Conservation (phyloP, 495 filamentous ascomycete species). For the Podospora pseudocomata region DNA sequence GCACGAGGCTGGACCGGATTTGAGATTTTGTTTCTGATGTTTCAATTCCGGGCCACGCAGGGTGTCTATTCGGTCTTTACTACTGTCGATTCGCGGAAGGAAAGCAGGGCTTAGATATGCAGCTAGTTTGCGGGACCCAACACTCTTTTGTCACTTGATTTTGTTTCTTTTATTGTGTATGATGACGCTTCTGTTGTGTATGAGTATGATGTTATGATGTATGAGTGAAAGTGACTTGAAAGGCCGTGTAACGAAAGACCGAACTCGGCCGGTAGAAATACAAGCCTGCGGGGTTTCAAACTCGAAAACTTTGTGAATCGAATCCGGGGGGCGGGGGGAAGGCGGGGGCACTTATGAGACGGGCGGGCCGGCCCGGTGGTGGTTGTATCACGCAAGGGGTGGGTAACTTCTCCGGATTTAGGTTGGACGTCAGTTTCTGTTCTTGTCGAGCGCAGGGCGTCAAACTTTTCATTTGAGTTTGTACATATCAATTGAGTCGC, state of each 20-base stretch:
- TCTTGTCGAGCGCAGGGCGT: background rate
- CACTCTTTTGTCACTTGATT: conserved; percentile 18
- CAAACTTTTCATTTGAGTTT: background rate
- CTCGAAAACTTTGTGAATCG: background rate
- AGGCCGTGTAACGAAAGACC: background rate
- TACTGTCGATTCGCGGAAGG: conserved; percentile 18
- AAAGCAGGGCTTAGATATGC: conserved; percentile 15
- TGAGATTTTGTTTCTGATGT: conserved; percentile 10
- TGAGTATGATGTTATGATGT: background rate
- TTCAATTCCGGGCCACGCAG: conserved; percentile 9
- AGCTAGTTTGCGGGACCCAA: conserved; percentile 16
- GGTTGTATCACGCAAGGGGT: background rate
- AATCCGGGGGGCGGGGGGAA: background rate
- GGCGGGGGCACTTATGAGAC: background rate
- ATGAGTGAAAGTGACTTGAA: background rate
- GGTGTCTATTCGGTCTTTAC: conserved; percentile 32
- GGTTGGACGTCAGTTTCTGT: background rate
- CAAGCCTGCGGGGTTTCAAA: background rate
- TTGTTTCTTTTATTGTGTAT: background rate
- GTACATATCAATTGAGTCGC: background rate
- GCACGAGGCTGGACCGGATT: conserved; percentile 11
- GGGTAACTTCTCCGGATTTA: background rate
- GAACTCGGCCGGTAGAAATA: background rate
- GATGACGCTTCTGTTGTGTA: background rate
- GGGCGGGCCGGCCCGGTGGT: too few species aligned